Evolutionary conservation across 2,329 filamentous ascomycete species (phyloP), one percentile per base, ranked within the genome.

Genomic region (Hypocrella siamensis): DNA sequence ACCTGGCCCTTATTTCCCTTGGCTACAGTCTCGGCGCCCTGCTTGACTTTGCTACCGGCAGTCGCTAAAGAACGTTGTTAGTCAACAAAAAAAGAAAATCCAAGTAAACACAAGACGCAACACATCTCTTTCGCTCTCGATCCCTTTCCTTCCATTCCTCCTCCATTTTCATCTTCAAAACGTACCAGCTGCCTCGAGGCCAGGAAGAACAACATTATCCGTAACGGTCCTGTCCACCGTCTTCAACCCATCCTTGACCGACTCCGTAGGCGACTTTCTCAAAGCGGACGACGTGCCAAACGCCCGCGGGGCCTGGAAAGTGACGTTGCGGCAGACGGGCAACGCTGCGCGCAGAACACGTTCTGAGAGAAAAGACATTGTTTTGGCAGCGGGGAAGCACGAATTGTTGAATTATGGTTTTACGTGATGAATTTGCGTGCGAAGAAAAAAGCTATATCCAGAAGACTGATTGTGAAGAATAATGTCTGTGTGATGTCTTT

Each of bases 181-280:
- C 65, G 36, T 58, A 75, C 74, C 51, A 30, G 65, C 64, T 29
- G 59, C 55, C 41, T 78, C 60, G 46, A 79, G 72, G 12, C 69
- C 70, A 25, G 70, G 69, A 17, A 76, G 67, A 18, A 75, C 66
- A 14, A 78, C 46, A 47, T 72, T 75, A 47, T 73, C 65, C 36
- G 66, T 65, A 26, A 78, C 68, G 31, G 56, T 61, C 19, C 69
- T 61, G 54, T 78, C 70, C 5, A 75, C 68, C 5, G 53, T 56
- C 53, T 76, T 73, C 35, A 70, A 51, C 4, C 62, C 61, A 38
- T 77, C 70, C 52, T 75, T 78, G 42, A 67, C 64, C 0, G 60
- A 42, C 35, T 75, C 67, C 31, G 64, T 55, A 3, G 62, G 54
- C 8, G 60, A 56, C 54, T 71, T 73, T 29, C 57, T 57, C 7